Evolutionary conservation across 176 grass and related monocot genomes (phyloP).

Genomic region (Oryza officinalis): DNA sequence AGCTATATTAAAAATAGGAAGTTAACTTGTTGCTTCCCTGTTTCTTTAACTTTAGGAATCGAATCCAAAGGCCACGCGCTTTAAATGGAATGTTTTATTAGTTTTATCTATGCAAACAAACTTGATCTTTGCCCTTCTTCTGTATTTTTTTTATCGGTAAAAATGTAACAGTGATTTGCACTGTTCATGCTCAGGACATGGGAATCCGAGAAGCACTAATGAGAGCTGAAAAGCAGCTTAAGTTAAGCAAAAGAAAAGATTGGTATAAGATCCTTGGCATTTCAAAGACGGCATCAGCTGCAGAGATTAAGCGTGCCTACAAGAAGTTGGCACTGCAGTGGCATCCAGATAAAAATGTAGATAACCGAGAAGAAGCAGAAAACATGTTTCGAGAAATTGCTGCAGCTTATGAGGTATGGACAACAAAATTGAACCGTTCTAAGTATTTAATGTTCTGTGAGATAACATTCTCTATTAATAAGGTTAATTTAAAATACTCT

Average conservation of each 20-base stretch:
- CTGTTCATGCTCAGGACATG: conserved; percentile 63
- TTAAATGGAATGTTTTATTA: neutral
- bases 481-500: neutral
- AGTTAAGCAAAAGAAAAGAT: conserved; percentile 95
- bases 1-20: neutral
- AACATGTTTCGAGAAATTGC: conserved; percentile 93
- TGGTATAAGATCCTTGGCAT: conserved; percentile 93
- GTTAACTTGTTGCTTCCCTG: neutral
- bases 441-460: neutral
- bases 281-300: conserved; percentile 75
- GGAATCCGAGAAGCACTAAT: conserved; percentile 79
- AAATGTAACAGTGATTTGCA: neutral
- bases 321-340: conserved; percentile 97
- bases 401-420: conserved; percentile 84
- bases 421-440: neutral
- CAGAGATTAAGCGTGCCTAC: conserved; percentile 94
- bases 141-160: neutral
- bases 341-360: conserved; percentile 98
- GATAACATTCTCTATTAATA: neutral
- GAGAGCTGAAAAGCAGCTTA: conserved; percentile 89
- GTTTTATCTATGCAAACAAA: conserved; percentile 1
- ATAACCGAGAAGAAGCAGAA: conserved; percentile 90
- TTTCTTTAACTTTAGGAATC: conserved; percentile 12
- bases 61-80: neutral
- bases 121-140: neutral